Base-by-base conservation (phyloP, 1,284 basidiomycete genomes). In the Cryptococcus hybrid region DNA sequence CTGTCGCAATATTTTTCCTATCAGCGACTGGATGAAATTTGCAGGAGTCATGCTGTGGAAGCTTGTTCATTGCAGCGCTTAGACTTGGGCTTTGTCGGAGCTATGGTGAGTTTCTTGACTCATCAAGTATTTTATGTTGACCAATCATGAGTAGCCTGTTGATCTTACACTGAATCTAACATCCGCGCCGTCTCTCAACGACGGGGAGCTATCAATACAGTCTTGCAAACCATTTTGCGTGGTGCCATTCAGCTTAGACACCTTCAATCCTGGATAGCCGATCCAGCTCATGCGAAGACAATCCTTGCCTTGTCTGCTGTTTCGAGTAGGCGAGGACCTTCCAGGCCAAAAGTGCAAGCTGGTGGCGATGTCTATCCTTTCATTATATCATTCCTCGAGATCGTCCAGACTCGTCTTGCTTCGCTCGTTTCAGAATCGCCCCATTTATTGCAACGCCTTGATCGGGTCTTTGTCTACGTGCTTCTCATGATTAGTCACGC, bases 401-500 rank as follows among this genome's bases (percentile, higher is more conserved):
- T 57, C 8, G 44, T 70, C 15, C 55, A 59, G 1, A 44, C 61
- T 13, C 48, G 54, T n/a, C 55, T 66, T n/a, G 48, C 64, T 0
- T 36, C 42, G 8, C 43, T 56, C n/a, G 49, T 48, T 1, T 40
- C 62, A 5, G 40, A 50, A 3, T 30, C 39, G 6, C 30, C 48
- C 12, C 45, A 44, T 15, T 30, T 51, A 6, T 24, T 58, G 18
- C 56, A 60, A 11, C 34, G 52, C 13, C 54, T 68, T 3, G 65
- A 67, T 34, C 49, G 55, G 30, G 49, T 66, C n/a, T 52, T 51
- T 5, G 48, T 66, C 3, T 59, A 64, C 24, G 49, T 69, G 1
- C 13, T 46, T 8, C 54, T 74, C 15, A 63, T 80, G 43, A 75
- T 78, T 62, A 59, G 67, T 8, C 69, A 73, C 55, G 68, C 67